Base-by-base conservation (phyloP, 371 early-diverging fungal genomes). In the Capillidium rhysosporum region DNA sequence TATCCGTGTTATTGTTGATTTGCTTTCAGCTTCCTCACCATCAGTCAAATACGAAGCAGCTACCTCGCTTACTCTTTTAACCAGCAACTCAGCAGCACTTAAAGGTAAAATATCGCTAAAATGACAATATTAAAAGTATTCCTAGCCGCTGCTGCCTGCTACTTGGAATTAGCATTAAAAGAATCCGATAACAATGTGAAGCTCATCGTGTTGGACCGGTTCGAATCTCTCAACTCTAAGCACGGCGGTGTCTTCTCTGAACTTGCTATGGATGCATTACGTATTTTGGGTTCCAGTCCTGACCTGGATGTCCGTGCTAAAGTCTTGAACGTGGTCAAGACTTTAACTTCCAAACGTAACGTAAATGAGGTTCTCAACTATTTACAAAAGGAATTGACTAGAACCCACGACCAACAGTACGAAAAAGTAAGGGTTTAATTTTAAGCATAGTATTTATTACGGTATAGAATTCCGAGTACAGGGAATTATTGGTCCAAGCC, bases 41-140 rank as follows among this genome's bases (percentile, higher is more conserved):
- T 77, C 93, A 34, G 98, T 97, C 59, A 89, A 91, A 61, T 97
- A 89, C 63, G 98, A 97, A 63, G 98, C 98, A 18, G 96, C 98
- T 29, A 78, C 80, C 49, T 83, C 94, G 21, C 69, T 95, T 55
- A 80, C 92, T 54, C 70, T 77, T 7, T 72, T 97, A 41, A 87
- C 96, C 10, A 75, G 80, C 24, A 86, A 87, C 59, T 76, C 88
- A 40, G 79, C 82, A 1, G 95, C 93, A 20, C 77, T 97, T 54
- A 86, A 88, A 71, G 85, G 82, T 79, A 73, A 18, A 39, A 40
- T 23, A 31, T 25, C 40, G 10, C 31, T 23, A 58, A n/a, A 39
- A 1, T 49, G 12, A 29, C 38, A 16, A 2, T 24, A 5, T 23
- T 21, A 56, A 1, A 40, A 29, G 40, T 40, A 7, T n/a, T 43